These are phyloP conservation scores for Aspergillus luchuensis DNA, from an alignment of 2,329 filamentous ascomycete species.

Conservation along the genomic window DNA sequence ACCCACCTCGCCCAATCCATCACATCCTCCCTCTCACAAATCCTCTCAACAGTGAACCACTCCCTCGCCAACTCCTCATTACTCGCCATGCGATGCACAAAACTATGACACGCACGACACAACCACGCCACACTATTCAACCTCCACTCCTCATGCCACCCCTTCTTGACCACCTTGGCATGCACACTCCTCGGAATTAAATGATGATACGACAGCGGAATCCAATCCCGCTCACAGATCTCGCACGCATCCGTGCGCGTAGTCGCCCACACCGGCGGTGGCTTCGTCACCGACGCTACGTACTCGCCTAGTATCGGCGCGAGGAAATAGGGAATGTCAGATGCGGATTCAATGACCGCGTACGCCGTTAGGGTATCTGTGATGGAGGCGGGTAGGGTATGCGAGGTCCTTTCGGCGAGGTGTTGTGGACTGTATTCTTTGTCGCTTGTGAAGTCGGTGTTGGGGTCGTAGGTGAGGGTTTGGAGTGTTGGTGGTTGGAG, in stretches of 20 bases:
- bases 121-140: slow-evolving; percentile 83
- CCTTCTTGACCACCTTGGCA: slow-evolving; percentile 72
- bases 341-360: slow-evolving; percentile 56
- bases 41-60: slow-evolving; percentile 71
- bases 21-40: slow-evolving; percentile 72
- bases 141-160: slow-evolving; percentile 75
- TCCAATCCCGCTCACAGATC: slow-evolving; percentile 73
- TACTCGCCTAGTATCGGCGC: slow-evolving; percentile 66
- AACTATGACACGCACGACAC: slow-evolving; percentile 79
- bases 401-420: slow-evolving; percentile 48
- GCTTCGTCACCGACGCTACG: slow-evolving; percentile 57
- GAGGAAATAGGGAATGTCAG: slow-evolving; percentile 59
- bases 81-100: slow-evolving; percentile 72
- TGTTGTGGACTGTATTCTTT: slow-evolving; percentile 61
- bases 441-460: slow-evolving; percentile 50
- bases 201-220: slow-evolving; percentile 80
- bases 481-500: slow-evolving; percentile 63
- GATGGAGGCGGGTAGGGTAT: slow-evolving; percentile 59
- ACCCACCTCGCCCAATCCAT: slow-evolving; percentile 73
- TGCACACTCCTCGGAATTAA: slow-evolving; percentile 79
- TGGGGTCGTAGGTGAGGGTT: slow-evolving; percentile 61
- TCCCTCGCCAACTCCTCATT: slow-evolving; percentile 77
- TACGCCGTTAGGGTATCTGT: slow-evolving; percentile 70
- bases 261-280: slow-evolving; percentile 64
- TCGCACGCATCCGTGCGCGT: slow-evolving; percentile 68